Base-by-base conservation (phyloP, 2,329 filamentous ascomycete species). In the Stagonosporopsis vannaccii region DNA sequence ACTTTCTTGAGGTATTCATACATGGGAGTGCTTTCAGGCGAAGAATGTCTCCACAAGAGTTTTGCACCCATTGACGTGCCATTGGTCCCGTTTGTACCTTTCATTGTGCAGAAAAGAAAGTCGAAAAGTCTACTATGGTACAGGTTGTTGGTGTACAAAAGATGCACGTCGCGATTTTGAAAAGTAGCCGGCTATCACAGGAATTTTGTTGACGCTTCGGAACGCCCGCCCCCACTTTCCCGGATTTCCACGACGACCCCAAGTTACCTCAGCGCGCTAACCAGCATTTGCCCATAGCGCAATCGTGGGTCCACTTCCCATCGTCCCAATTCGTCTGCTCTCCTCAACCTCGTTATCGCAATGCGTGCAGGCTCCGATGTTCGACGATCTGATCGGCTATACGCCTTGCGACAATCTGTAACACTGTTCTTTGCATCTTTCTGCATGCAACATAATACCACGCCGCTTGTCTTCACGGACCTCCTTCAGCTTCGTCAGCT, bases 1-100 rank as follows among this genome's bases (percentile, higher is more conserved):
- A 96, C 81, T 48, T 81, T 80, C 65, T 87, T 80, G 63, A 92
- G 83, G 74, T 95, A 96, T 46, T 81, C 81, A 79, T 84, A 87
- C 82, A 94, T 90, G 52, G 84, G 84, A 7, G 90, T 94, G 35
- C 82, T 82, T 42, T 84, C 75, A 7, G 90, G 90, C 65, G 84
- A 77, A 30, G 85, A 80, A 75, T 92, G 90, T 59, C 82, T 82
- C 91, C 91, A 95, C 39, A 96, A 64, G 43, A 71, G 59, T 28
- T 69, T 72, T 4, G 64, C 42, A 19, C 54, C 32, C 41, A 55
- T 45, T 15, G 60, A 48, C 4, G 58, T 53, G 56, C 69, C 69
- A 35, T 63, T 62, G 19, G 20, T 55, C 25, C 58, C 61, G 47
- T 66, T 61, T 5, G 56, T 45, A 17, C 48, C 54, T 26, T 64